Percentiles rank a stretch among this genome's conserved stretches.
These are phyloP conservation scores for Panicum hallii DNA, from an alignment of 202 grass and related monocot species.

Conservation along the genomic window DNA sequence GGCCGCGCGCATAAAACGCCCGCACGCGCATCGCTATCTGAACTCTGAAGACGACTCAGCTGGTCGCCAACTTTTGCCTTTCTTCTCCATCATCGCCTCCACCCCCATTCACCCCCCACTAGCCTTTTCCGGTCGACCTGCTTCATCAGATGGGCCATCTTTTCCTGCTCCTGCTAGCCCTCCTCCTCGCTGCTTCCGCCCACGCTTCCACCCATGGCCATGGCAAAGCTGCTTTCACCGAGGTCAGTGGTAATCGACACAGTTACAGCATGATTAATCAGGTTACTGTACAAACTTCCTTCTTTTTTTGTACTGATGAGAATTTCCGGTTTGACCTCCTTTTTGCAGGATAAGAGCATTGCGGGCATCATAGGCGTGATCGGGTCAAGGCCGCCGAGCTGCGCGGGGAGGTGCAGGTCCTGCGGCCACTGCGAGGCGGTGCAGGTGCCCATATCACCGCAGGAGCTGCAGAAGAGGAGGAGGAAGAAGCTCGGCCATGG, in stretches of 20 bases:
- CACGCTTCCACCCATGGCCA: conserved; percentile 20
- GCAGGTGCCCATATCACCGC: conserved; percentile 64
- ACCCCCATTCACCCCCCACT: background rate
- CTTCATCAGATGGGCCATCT: conserved; percentile 47
- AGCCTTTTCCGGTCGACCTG: conserved; percentile 16
- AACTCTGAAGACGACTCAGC: conserved; percentile 23
- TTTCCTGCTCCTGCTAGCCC: conserved; percentile 39
- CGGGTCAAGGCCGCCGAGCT: conserved; percentile 73
- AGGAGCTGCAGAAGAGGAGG: conserved; percentile 25
- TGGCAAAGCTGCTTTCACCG: conserved; percentile 31
- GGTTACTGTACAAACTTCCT: background rate
- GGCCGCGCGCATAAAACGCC: conserved; percentile 52
- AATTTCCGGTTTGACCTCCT: background rate
- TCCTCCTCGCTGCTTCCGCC: conserved; percentile 35
- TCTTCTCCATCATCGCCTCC: conserved; percentile 39
- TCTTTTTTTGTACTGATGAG: background rate
- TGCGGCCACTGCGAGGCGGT: conserved; percentile 74
- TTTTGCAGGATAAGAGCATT: conserved; percentile 33
- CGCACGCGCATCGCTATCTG: conserved; percentile 33
- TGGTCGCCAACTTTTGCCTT: conserved; percentile 53
- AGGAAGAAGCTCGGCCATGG: conserved; percentile 38
- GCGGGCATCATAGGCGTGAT: conserved; percentile 49
- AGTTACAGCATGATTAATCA: background rate
- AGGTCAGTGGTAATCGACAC: conserved; percentile 32
- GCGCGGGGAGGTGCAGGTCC: conserved; percentile 65